Conservation (phyloP, 2,329 filamentous ascomycete species). For the Chaetomiaceae sp. region DNA sequence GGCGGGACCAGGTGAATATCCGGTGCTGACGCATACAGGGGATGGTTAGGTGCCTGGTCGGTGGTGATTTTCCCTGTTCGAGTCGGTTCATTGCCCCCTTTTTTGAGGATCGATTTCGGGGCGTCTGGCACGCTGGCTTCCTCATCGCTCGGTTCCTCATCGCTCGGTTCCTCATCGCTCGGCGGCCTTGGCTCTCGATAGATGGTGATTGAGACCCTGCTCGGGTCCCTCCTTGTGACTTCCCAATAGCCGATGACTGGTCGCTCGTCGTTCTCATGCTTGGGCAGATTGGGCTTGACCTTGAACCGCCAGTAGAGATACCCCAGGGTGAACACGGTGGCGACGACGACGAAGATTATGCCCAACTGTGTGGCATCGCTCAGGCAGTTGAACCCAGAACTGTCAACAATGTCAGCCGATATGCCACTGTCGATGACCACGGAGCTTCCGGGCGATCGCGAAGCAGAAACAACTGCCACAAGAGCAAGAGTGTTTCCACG, state of each 20-base stretch:
- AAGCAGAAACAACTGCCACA: too few species aligned
- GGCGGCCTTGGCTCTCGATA: slow-evolving; percentile 1
- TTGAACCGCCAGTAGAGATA: slow-evolving; percentile 16
- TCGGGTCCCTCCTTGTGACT: background rate
- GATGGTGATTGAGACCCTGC: slow-evolving; percentile 10
- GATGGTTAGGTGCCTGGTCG: background rate
- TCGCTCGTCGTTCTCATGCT: background rate
- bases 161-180: background rate
- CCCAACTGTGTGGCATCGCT: slow-evolving; percentile 14
- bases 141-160: background rate
- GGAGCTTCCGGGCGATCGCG: too few species aligned
- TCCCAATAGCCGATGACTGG: background rate
- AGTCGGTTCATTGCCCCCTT: background rate
- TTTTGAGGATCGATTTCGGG: background rate
- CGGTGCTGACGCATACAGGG: background rate
- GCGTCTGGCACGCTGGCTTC: background rate
- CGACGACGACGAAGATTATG: slow-evolving; percentile 9
- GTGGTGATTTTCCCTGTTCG: background rate
- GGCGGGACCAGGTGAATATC: slow-evolving; percentile 12
- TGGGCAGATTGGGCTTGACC: background rate
- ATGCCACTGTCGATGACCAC: background rate
- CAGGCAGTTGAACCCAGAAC: slow-evolving; percentile 11
- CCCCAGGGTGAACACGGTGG: background rate
- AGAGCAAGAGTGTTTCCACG: background rate
- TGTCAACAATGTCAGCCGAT: background rate